phyloP scores from a whole-genome alignment of 192 early-diverging fungal genomes.

The Coemansia asiatica region DNA sequence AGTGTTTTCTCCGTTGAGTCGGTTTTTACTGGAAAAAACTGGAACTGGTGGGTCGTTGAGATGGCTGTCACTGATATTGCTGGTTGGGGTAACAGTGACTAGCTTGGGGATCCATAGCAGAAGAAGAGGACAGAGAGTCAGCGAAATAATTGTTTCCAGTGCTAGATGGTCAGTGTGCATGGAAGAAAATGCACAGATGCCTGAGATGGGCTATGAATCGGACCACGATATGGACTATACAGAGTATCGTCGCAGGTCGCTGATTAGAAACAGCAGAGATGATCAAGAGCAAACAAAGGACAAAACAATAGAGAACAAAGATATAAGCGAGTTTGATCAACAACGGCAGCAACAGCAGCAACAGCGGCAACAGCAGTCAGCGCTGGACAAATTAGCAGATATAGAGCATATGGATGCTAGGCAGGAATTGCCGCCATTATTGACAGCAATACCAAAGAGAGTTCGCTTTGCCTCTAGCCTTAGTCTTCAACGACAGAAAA shows the following conservation, averaged over 20 bases:
- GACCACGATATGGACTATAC: constrained; percentile 20
- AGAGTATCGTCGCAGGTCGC: constrained; percentile 19
- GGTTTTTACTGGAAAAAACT: constrained; percentile 45
- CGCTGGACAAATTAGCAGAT: neutral
- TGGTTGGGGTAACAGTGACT: constrained; percentile 31
- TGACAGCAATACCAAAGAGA: constrained; percentile 6
- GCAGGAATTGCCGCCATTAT: neutral
- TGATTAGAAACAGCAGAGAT: neutral
- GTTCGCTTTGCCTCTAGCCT: constrained; percentile 30
- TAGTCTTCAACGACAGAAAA: constrained; percentile 6
- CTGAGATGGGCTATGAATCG: constrained; percentile 25
- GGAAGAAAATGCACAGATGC: constrained; percentile 22
- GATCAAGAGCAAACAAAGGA: neutral
- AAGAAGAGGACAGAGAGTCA: constrained; percentile 16
- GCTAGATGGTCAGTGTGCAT: constrained; percentile 45
- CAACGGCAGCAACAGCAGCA: too few species aligned
- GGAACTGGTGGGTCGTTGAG: constrained; percentile 46
- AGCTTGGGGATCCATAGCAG: constrained; percentile 51
- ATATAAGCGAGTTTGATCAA: neutral
- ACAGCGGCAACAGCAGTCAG: neutral
- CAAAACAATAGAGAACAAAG: neutral
- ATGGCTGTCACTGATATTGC: constrained; percentile 42
- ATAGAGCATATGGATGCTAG: neutral
- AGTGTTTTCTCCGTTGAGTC: constrained; percentile 58
- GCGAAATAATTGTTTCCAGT: constrained; percentile 27